phyloP scores from a whole-genome alignment of 306 rosid species.

The Crataegus laevigata region DNA sequence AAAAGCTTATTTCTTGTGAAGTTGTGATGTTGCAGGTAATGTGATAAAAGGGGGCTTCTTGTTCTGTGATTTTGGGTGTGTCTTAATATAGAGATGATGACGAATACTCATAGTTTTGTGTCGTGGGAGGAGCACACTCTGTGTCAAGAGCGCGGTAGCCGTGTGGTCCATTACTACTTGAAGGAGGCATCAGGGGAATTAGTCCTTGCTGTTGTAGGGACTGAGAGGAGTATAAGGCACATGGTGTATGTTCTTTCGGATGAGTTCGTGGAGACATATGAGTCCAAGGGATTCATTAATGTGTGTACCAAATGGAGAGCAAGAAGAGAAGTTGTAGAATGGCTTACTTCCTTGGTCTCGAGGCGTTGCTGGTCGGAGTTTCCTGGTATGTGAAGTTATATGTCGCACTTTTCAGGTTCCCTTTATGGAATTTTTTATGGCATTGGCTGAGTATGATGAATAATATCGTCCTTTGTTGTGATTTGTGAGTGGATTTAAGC shows the following conservation, averaged over 20 bases:
- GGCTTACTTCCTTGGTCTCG: conserved; percentile 64
- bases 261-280: conserved; percentile 42
- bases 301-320: conserved; percentile 63
- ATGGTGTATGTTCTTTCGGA: conserved; percentile 71
- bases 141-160: conserved; percentile 68
- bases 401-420: neutral
- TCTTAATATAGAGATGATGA: conserved; percentile 27
- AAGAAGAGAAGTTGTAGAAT: conserved; percentile 69
- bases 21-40: conserved; percentile 19
- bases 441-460: neutral
- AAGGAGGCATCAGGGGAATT: conserved; percentile 46
- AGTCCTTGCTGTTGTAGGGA: conserved; percentile 68
- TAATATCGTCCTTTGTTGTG: neutral
- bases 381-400: conserved; percentile 21
- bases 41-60: conserved; percentile 8
- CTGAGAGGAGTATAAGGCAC: conserved; percentile 87
- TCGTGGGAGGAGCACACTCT: conserved; percentile 76
- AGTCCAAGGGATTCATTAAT: conserved; percentile 28
- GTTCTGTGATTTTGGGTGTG: neutral
- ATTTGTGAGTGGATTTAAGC: neutral
- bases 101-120: conserved; percentile 38
- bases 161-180: conserved; percentile 64
- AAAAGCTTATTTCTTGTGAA: conserved; percentile 1
- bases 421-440: neutral
- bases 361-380: conserved; percentile 15